These are phyloP conservation scores for Fusarium palustre DNA, from an alignment of 2,329 filamentous ascomycete species.

Conservation along the genomic window DNA sequence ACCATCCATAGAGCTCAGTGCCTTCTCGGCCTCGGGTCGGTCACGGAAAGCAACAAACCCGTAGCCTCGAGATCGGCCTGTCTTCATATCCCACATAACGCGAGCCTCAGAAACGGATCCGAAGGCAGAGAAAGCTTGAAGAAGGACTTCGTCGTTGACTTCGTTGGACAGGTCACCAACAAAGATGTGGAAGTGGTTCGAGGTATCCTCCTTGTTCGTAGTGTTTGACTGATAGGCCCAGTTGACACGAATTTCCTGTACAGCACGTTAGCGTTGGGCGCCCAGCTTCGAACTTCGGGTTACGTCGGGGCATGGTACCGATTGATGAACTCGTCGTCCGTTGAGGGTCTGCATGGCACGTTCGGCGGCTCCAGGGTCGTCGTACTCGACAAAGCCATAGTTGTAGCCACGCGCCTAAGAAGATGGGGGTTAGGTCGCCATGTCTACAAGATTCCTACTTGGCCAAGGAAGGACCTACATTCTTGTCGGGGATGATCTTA, in stretches of 20 bases:
- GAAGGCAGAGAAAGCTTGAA: constrained; percentile 95
- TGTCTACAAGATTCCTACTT: neutral
- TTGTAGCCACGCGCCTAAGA: constrained; percentile 92
- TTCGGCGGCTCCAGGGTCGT: constrained; percentile 95
- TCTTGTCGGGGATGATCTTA: constrained; percentile 99
- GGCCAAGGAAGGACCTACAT: constrained; percentile 72
- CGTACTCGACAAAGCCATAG: constrained; percentile 99
- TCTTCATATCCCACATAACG: constrained; percentile 99
- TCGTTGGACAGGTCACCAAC: constrained; percentile 98
- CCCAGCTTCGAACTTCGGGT: constrained; percentile 5
- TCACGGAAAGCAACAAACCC: constrained; percentile 98
- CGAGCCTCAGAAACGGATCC: constrained; percentile 96
- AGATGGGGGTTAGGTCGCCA: constrained; percentile 39
- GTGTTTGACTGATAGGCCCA: constrained; percentile 99
- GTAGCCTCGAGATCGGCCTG: constrained; percentile 94
- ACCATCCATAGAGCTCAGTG: constrained; percentile 96
- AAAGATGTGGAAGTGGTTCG: constrained; percentile 98
- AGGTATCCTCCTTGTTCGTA: constrained; percentile 94
- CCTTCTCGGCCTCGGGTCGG: constrained; percentile 92
- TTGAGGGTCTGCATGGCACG: constrained; percentile 98
- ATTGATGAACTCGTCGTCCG: constrained; percentile 93
- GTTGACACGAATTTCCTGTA: constrained; percentile 96
- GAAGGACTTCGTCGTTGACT: constrained; percentile 94
- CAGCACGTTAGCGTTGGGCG: constrained; percentile 39
- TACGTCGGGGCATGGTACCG: constrained; percentile 64